Evolutionary conservation across 163 green algal species (phyloP).

Genomic region (Chlamydomonas reinhardtii): DNA sequence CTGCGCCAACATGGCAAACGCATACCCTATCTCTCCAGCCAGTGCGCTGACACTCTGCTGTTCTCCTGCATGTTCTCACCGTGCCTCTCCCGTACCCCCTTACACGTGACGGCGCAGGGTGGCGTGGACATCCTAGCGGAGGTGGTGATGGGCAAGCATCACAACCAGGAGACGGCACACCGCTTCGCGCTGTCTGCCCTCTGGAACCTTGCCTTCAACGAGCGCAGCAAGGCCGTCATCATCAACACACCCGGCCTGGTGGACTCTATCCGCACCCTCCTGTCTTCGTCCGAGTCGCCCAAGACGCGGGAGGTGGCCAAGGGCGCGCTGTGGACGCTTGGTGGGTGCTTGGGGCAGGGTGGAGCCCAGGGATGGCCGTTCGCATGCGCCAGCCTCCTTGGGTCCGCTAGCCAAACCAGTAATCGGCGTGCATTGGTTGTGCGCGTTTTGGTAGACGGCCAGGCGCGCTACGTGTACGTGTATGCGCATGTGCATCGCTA

Average conservation of each 20-base stretch:
- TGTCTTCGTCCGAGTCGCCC: conserved; percentile 50
- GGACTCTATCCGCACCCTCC: conserved; percentile 60
- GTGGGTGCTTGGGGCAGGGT: not conserved
- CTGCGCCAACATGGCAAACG: no score
- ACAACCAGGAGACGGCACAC: conserved; percentile 63
- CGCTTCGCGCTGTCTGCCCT: conserved; percentile 57
- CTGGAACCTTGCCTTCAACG: conserved; percentile 73
- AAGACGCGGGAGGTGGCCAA: conserved; percentile 66
- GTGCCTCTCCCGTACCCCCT: no score
- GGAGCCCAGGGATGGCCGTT: not conserved
- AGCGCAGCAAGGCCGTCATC: conserved; percentile 51
- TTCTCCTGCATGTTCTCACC: no score
- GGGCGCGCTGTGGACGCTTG: conserved; percentile 65
- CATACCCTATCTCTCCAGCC: no score
- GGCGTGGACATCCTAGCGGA: conserved; percentile 57
- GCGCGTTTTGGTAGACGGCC: no score
- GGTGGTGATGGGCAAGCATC: conserved; percentile 58
- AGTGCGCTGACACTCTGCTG: no score
- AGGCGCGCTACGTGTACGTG: no score
- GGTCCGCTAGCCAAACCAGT: not conserved
- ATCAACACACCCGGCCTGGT: conserved; percentile 56
- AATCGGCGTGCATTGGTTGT: no score
- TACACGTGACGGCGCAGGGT: no score
- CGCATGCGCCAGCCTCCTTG: not conserved
- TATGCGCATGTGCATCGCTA: no score